Evolutionary conservation across 768 basidiomycete species (phyloP).

Genomic region (Russula abietina): DNA sequence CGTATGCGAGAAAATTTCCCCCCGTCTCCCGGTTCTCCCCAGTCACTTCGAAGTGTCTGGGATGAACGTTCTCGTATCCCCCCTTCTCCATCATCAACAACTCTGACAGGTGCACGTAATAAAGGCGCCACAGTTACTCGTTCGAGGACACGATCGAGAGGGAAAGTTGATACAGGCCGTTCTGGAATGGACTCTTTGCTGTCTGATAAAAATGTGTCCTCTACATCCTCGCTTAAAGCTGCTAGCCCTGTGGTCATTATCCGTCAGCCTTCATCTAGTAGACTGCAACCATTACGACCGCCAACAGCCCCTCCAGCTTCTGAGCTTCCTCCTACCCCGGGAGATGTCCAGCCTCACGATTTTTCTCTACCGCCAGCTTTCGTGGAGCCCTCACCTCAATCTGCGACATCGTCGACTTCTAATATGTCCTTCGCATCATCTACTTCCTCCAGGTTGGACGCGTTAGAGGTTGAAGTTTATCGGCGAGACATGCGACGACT

Average conservation of each 20-base stretch:
- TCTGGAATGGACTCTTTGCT: not conserved
- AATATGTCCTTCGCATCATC: conserved; percentile 24
- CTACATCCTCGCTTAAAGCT: conserved; percentile 6
- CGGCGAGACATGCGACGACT: conserved; percentile 8
- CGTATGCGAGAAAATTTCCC: conserved; percentile 14
- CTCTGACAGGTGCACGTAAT: conserved; percentile 12
- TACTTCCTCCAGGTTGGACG: conserved; percentile 12
- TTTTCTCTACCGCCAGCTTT: conserved; percentile 19
- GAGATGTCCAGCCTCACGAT: not conserved
- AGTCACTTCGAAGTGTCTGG: not conserved
- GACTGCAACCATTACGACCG: conserved; percentile 10
- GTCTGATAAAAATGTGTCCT: not conserved
- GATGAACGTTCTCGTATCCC: conserved; percentile 7
- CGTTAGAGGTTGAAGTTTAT: not conserved
- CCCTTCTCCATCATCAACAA: conserved; percentile 22
- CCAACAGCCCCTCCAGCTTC: conserved; percentile 13
- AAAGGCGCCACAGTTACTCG: not conserved
- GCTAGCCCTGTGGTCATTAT: conserved; percentile 17
- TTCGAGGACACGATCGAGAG: conserved; percentile 18
- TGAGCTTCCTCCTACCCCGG: conserved; percentile 19
- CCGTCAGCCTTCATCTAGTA: conserved; percentile 22
- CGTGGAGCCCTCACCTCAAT: conserved; percentile 6
- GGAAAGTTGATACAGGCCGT: conserved; percentile 17
- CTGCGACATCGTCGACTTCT: conserved; percentile 21
- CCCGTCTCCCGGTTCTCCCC: conserved; percentile 11